Evolutionary conservation across 345 rosid genomes (phyloP).

Genomic region (Noccaea bulbosa): DNA sequence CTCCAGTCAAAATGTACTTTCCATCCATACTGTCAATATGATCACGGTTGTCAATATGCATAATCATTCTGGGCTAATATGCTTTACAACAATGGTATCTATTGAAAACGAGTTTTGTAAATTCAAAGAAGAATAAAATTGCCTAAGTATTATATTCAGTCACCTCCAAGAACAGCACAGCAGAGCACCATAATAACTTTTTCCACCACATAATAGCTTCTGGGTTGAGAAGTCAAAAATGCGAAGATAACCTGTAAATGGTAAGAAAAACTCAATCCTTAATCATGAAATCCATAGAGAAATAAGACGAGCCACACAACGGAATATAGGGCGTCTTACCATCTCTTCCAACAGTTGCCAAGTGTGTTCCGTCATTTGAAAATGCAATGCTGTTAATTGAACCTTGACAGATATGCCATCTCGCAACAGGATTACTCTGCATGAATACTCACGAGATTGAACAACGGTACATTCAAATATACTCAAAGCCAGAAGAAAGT

Average conservation of each 20-base stretch:
- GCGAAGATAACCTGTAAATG: slow-evolving; percentile 78
- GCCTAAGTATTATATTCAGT: slow-evolving; percentile 33
- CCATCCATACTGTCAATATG: slow-evolving; percentile 83
- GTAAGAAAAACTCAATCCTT: slow-evolving; percentile 19
- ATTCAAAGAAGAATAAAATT: slow-evolving; percentile 57
- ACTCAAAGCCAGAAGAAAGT: slow-evolving; percentile 24
- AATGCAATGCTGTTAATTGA: slow-evolving; percentile 87
- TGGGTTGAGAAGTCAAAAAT: slow-evolving; percentile 74
- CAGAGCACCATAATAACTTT: slow-evolving; percentile 47
- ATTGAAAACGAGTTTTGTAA: not conserved
- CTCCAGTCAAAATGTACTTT: slow-evolving; percentile 94
- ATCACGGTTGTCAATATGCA: slow-evolving; percentile 17
- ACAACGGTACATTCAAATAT: not conserved
- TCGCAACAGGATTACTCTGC: slow-evolving; percentile 96
- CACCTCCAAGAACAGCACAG: slow-evolving; percentile 52
- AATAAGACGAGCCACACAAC: not conserved
- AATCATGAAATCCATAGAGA: slow-evolving; percentile 11
- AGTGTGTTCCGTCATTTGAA: slow-evolving; percentile 79
- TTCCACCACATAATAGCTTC: slow-evolving; percentile 47
- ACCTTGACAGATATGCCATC: slow-evolving; percentile 99
- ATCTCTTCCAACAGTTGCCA: slow-evolving; percentile 99
- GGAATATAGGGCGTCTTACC: slow-evolving; percentile 51
- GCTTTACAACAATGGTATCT: not conserved
- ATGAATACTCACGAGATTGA: slow-evolving; percentile 42
- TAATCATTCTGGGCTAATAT: not conserved